These are phyloP conservation scores for Aspergillus mulundensis DNA, from an alignment of 495 filamentous ascomycete species.

Conservation along the genomic window DNA sequence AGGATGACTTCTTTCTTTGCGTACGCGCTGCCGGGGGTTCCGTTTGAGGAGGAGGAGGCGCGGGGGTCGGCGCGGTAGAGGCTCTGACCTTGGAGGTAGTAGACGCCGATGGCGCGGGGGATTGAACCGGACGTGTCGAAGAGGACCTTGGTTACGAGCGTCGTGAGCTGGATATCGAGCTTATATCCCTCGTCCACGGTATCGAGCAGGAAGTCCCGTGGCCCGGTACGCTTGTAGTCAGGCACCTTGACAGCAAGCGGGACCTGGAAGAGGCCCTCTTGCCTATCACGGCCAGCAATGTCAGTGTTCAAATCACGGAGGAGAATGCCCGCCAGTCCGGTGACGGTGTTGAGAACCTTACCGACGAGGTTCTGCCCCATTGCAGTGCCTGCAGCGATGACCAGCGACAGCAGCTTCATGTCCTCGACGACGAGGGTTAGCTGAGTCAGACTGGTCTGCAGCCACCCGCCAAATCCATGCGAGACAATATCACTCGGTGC, in stretches of 20 bases:
- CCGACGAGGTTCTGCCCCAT: too few species aligned
- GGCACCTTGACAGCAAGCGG: slow-evolving; percentile 43
- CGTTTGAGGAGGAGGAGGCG: slow-evolving; percentile 21
- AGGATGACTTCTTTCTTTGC: slow-evolving; percentile 9
- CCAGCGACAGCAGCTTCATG: too few species aligned
- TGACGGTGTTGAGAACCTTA: too few species aligned
- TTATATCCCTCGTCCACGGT: too few species aligned
- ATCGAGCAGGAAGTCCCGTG: slow-evolving; percentile 22
- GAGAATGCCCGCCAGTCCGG: too few species aligned
- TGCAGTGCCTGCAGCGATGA: too few species aligned
- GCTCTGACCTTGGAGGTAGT: slow-evolving; percentile 55
- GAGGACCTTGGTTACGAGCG: too few species aligned
- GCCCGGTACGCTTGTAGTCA: slow-evolving; percentile 45
- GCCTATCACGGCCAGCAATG: slow-evolving; percentile 29
- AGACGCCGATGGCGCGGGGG: slow-evolving; percentile 23
- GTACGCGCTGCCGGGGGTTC: slow-evolving; percentile 29
- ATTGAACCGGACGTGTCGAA: too few species aligned
- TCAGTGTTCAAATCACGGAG: slow-evolving; percentile 34
- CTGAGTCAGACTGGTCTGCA: too few species aligned
- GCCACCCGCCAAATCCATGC: slow-evolving; percentile 42
- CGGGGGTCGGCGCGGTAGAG: slow-evolving; percentile 58
- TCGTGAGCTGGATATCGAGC: too few species aligned
- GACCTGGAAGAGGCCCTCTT: slow-evolving; percentile 45
- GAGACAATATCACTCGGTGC: slow-evolving; percentile 35
- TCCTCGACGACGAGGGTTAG: too few species aligned